Base-by-base conservation (phyloP, 768 basidiomycete species). In the Mycena alexandri region DNA sequence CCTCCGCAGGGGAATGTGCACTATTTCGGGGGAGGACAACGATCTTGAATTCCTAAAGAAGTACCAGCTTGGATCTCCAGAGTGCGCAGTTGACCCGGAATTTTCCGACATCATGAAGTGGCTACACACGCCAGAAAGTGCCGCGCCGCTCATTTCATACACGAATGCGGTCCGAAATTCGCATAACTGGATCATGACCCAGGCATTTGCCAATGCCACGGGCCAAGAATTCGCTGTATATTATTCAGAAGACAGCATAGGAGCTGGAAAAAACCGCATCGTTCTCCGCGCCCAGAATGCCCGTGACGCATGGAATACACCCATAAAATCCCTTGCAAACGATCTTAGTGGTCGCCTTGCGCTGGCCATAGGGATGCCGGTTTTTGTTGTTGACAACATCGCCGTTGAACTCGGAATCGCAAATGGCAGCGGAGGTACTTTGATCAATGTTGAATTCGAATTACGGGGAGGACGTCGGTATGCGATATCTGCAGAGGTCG, bases 391-490 rank as follows among this genome's bases (percentile, higher is more conserved):
- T 2, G 63, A 71, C 2, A 73, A 73, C 21, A 52, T 73, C 12
- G 72, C 72, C 2, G 64, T 68, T n/a, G 72, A 72, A 36, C 58
- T 72, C 8, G 72, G 72, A 8, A 9, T 72, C 16, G 34, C 66
- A 25, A 72, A 72, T 24, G 72, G 70, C 1, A 68, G 65, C 41
- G 34, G 53, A 7, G 72, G 70, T 3, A 68, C 55, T 13, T 38
- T 72, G 21, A 29, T 68, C 5, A 34, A 29, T 17, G 17, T 72
- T 11, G 48, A 64, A 16, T 72, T 57, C 41, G 44, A 64, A 21
- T 6, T 53, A 1, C 25, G 48, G 11, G 51, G 61, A 4, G 67
- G 69, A 6, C 47, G 59, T 10, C 61, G 70, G 6, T 72, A 71
- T 48, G 69, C 66, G 5, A 62, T 65, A 19, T 71, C 57, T 21